Evolutionary conservation across 768 basidiomycete species (phyloP).

Genomic region (Gymnopilus dilepis): DNA sequence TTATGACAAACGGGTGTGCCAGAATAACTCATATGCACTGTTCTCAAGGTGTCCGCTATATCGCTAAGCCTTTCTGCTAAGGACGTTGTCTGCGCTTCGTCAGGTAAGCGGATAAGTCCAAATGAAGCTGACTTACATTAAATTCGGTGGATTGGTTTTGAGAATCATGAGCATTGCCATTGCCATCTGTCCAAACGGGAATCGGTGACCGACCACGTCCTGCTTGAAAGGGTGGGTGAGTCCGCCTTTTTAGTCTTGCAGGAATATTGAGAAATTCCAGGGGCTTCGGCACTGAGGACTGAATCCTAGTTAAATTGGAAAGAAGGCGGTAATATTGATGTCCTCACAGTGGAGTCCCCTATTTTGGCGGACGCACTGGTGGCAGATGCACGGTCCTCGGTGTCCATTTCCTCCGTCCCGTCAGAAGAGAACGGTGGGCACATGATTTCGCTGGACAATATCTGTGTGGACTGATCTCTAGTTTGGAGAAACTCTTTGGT

Average conservation of each 20-base stretch:
- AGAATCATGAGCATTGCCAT: no score
- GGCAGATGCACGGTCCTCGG: no score
- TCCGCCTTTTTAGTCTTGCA: neutral
- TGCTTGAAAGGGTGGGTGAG: neutral
- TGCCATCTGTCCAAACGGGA: neutral
- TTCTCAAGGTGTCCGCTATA: neutral
- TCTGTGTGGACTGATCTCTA: no score
- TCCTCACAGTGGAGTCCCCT: neutral
- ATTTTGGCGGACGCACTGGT: no score
- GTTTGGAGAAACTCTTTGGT: no score
- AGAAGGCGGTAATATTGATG: neutral
- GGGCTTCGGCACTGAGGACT: neutral
- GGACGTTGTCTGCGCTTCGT: no score
- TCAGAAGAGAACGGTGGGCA: no score
- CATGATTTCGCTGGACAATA: no score
- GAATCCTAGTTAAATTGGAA: no score
- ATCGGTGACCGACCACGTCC: neutral
- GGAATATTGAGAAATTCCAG: neutral
- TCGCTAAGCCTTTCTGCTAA: neutral
- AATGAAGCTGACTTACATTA: no score
- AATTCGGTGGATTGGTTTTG: neutral
- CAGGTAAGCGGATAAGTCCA: no score
- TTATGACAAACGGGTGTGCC: neutral
- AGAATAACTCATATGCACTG: neutral
- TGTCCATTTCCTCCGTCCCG: no score